Percentiles rank a stretch among this genome's conserved stretches.
These are phyloP conservation scores for Neurospora terricola DNA, from an alignment of 495 filamentous ascomycete genomes.

Conservation along the genomic window DNA sequence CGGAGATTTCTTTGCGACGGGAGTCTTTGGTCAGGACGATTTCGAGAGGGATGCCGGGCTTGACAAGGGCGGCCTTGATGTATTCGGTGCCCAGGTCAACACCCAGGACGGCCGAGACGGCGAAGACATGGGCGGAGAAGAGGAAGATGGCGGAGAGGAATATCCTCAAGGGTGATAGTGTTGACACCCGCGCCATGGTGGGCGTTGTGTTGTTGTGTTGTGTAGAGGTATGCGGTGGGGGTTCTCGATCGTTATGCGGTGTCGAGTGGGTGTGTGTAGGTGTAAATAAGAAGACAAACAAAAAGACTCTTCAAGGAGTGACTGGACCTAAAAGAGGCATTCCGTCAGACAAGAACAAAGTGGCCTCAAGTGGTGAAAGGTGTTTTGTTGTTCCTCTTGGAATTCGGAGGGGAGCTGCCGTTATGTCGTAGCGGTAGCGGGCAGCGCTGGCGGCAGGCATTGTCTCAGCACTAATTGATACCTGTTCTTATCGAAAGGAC, in stretches of 20 bases:
- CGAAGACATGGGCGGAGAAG: conserved; percentile 39
- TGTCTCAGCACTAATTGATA: conserved; percentile 1
- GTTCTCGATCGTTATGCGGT: conserved; percentile 5
- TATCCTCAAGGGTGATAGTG: conserved; percentile 31
- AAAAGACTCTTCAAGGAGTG: not conserved
- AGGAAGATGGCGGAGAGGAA: conserved; percentile 39
- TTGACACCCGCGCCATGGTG: conserved; percentile 31
- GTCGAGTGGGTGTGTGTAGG: conserved; percentile 8
- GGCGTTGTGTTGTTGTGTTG: conserved; percentile 11
- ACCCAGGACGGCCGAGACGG: conserved; percentile 68
- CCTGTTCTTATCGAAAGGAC: conserved; percentile 28
- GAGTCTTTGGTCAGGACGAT: conserved; percentile 99
- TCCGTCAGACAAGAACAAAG: not conserved
- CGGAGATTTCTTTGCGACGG: conserved; percentile 86
- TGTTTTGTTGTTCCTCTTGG: not conserved
- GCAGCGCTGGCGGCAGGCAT: not conserved
- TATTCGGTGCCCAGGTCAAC: conserved; percentile 95
- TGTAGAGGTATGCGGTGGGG: conserved; percentile 7
- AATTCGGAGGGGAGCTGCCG: not conserved
- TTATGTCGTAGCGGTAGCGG: not conserved
- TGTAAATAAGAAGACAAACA: not conserved
- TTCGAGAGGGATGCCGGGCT: conserved; percentile 95
- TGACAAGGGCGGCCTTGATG: conserved; percentile 92
- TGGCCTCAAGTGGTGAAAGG: not conserved
- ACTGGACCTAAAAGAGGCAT: not conserved